phyloP scores from a whole-genome alignment of 2,329 filamentous ascomycete species.

The Rachicladosporium sp. region DNA sequence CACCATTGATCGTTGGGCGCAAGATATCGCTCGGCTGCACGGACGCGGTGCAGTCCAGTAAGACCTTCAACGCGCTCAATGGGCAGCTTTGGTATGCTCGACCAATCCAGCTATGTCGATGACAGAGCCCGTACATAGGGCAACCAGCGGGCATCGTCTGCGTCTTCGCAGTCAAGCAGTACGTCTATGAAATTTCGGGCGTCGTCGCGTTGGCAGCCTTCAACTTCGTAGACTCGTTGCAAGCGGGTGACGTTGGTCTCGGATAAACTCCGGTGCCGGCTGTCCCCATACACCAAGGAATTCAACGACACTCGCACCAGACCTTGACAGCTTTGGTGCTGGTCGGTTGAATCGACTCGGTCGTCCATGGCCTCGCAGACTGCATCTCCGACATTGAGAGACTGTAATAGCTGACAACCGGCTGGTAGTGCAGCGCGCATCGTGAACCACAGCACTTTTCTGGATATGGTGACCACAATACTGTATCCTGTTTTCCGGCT shows the following conservation, averaged over 20 bases:
- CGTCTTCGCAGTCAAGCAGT: background rate
- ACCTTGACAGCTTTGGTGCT: too few relatives aligned
- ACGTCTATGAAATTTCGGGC: conserved; percentile 7
- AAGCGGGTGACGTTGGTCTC: conserved; percentile 9
- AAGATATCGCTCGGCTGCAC: conserved; percentile 8
- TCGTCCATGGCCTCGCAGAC: too few relatives aligned
- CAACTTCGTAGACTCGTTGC: conserved; percentile 8
- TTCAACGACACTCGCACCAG: too few relatives aligned
- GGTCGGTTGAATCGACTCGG: too few relatives aligned
- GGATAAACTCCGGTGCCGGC: too few relatives aligned
- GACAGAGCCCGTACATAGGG: background rate
- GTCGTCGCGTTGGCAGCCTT: conserved; percentile 9
- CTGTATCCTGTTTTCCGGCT: too few relatives aligned
- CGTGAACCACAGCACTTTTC: too few relatives aligned
- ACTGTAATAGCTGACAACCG: too few relatives aligned
- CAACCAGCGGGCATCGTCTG: background rate
- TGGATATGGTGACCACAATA: too few relatives aligned
- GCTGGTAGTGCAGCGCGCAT: too few relatives aligned
- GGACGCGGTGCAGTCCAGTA: conserved; percentile 8
- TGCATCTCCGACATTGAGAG: too few relatives aligned
- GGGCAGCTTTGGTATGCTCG: background rate
- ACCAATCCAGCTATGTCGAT: conserved; percentile 1
- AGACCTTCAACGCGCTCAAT: conserved; percentile 5
- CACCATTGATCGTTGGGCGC: conserved; percentile 10
- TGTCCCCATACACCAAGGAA: too few relatives aligned